Conservation (phyloP, 768 basidiomycete species). For the Tephrocybe sp. region DNA sequence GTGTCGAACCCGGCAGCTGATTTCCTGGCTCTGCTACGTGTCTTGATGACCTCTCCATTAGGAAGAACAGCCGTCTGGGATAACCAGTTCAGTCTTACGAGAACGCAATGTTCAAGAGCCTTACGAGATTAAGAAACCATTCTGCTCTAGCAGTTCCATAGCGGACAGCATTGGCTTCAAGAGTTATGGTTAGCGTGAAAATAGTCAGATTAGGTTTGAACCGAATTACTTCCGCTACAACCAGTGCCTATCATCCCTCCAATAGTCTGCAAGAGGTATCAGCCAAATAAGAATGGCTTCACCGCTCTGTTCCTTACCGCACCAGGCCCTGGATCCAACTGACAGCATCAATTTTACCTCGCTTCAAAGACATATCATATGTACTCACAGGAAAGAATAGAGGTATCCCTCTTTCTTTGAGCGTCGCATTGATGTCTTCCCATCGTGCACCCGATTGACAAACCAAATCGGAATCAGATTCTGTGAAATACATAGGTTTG, state of each 20-base stretch:
- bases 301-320: constrained; percentile 45
- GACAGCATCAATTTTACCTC: neutral
- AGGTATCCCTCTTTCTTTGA: constrained; percentile 69
- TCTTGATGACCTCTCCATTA: constrained; percentile 85
- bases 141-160: constrained; percentile 89
- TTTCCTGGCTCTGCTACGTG: constrained; percentile 75
- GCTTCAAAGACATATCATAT: neutral
- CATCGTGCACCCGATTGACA: constrained; percentile 78
- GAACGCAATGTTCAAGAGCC: constrained; percentile 22
- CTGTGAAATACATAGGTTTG: constrained; percentile 31
- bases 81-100: constrained; percentile 13
- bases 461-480: constrained; percentile 69
- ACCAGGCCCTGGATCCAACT: constrained; percentile 75
- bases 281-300: constrained; percentile 1
- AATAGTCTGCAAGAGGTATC: constrained; percentile 52
- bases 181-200: neutral
- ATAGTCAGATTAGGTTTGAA: neutral
- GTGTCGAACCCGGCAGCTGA: constrained; percentile 87
- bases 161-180: constrained; percentile 72
- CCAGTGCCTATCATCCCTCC: constrained; percentile 90
- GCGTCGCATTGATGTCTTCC: constrained; percentile 73
- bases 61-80: constrained; percentile 81
- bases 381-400: constrained; percentile 81
- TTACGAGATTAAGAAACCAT: constrained; percentile 81
- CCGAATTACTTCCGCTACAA: constrained; percentile 73